Base-by-base conservation (phyloP, 2,329 filamentous ascomycete genomes). In the Purpureocillium lavendulum region DNA sequence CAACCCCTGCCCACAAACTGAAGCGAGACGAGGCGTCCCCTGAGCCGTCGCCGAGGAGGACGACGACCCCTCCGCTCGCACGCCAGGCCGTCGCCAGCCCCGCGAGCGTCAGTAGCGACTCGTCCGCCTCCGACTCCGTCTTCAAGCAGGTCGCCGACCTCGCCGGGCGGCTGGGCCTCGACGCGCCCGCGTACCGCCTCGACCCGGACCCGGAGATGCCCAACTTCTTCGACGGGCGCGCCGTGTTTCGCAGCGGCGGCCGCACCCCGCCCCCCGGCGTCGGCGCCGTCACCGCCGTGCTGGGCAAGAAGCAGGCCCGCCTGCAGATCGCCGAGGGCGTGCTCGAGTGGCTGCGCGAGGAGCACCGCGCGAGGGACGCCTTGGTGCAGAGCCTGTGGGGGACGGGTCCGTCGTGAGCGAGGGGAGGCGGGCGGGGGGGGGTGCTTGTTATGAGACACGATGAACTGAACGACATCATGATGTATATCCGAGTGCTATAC, bases 251-350 rank as follows among this genome's bases (percentile, higher is more conserved):
- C n/a, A 41, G 51, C 13, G 52, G 55, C 17, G 44, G 42, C 1
- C 44, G 43, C 2, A 45, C 65, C 6, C 63, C 66, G 1, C 38
- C 46, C 1, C 49, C 6, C 6, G 21, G 45, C 3, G 36, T 67
- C 1, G 62, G 62, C 3, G 24, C 46, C 6, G 60, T 71, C 4
- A 39, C 31, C 1, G 49, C 57, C 5, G 50, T 66, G 8, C 50
- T 52, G 4, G 58, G 62, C 3, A 60, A 56, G 47, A 56, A 52
- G 33, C 42, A 51, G 9, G 57, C 66, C 1, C 64, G 54, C 46
- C 55, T 64, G 43, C 52, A 50, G 39, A 50, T 74, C 4, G 66
- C 69, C 0, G 57, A 62, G 45, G 45, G 49, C 26, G 49, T 73
- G 3, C 45, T 72, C 12, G 44, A 30, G 6, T 62, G 58, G 50